phyloP scores from a whole-genome alignment of 805 yeast genomes.

The Candida endomychidarum region DNA sequence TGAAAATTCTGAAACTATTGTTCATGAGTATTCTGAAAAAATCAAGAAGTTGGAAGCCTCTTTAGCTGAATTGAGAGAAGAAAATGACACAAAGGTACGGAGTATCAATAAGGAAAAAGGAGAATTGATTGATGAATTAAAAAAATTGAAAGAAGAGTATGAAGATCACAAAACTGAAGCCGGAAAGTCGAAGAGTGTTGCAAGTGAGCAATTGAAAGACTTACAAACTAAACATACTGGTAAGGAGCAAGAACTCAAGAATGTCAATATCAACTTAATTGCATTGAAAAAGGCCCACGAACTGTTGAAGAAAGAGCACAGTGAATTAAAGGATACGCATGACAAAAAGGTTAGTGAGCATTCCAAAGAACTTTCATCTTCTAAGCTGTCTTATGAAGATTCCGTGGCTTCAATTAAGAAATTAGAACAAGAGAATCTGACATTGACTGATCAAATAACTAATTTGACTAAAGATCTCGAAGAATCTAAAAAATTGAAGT shows the following conservation, averaged over 20 bases:
- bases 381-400: neutral
- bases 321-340: slow-evolving; percentile 2
- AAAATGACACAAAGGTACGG: slow-evolving; percentile 11
- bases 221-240: neutral
- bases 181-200: neutral
- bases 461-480: slow-evolving; percentile 1
- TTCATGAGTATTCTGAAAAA: slow-evolving; percentile 49
- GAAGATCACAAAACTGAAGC: slow-evolving; percentile 11
- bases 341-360: neutral
- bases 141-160: slow-evolving; percentile 10
- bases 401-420: neutral
- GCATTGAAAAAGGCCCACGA: neutral
- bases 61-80: slow-evolving; percentile 15
- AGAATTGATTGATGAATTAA: slow-evolving; percentile 7
- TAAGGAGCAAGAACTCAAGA: slow-evolving; percentile 2
- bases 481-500: neutral
- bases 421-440: slow-evolving; percentile 1
- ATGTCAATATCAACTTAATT: slow-evolving; percentile 1
- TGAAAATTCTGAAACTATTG: slow-evolving; percentile 49
- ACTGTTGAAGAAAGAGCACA: no score
- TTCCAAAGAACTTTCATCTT: neutral
- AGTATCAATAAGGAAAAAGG: slow-evolving; percentile 8
- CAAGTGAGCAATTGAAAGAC: neutral
- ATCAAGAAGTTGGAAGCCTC: slow-evolving; percentile 43
- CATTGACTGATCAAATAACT: neutral